Conservation (phyloP, 1,284 basidiomycete genomes). For the Melampsora larici-populina region DNA sequence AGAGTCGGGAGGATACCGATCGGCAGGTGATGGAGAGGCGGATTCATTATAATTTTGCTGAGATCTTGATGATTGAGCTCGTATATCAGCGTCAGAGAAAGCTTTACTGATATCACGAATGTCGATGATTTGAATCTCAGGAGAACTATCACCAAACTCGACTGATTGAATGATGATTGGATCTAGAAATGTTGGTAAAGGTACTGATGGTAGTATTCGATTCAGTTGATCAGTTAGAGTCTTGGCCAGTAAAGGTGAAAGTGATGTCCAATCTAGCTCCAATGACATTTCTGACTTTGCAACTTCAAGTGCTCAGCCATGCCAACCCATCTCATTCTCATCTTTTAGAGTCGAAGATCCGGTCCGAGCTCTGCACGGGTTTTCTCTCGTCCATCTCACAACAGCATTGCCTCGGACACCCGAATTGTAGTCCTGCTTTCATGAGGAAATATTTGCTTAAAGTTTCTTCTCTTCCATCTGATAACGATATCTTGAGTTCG, state of each 20-base stretch:
- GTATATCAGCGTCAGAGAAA: neutral
- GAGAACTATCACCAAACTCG: too few relatives aligned
- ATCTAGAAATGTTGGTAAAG: slow-evolving; percentile 86
- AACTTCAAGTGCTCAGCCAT: too few relatives aligned
- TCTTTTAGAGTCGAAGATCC: too few relatives aligned
- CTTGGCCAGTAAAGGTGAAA: slow-evolving; percentile 67
- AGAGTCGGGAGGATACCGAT: neutral
- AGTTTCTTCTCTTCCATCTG: too few relatives aligned
- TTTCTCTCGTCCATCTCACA: too few relatives aligned
- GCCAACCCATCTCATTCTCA: too few relatives aligned
- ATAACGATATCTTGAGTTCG: too few relatives aligned
- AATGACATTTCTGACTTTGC: slow-evolving; percentile 58
- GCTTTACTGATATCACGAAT: slow-evolving; percentile 85
- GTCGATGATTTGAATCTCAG: slow-evolving; percentile 83
- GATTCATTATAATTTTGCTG: neutral
- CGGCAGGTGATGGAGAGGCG: neutral
- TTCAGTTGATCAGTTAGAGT: slow-evolving; percentile 76
- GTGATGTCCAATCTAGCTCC: slow-evolving; percentile 60
- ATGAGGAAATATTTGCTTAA: too few relatives aligned
- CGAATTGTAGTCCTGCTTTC: too few relatives aligned
- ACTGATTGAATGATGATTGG: slow-evolving; percentile 79
- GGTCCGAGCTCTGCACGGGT: too few relatives aligned
- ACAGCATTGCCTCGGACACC: too few relatives aligned
- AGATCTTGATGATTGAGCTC: neutral
- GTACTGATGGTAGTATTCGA: slow-evolving; percentile 66